Conservation (phyloP, 257 asterid genomes). For the Hygrophila difformis region DNA sequence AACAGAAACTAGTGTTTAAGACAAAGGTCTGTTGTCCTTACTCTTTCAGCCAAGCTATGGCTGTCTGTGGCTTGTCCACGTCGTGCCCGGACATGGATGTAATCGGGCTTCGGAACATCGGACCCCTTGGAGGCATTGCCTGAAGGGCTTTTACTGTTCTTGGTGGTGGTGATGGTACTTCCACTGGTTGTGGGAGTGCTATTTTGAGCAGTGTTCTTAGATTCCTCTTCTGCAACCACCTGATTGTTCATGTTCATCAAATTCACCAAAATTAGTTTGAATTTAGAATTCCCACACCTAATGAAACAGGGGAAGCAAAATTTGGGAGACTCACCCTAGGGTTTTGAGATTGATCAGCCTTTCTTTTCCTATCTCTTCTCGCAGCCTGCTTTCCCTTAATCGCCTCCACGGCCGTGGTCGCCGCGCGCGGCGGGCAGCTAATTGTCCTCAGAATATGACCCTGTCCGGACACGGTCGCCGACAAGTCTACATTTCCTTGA, state of each 20-base stretch:
- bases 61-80: slow-evolving; percentile 98
- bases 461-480: no score
- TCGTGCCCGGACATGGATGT: slow-evolving; percentile 92
- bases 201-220: slow-evolving; percentile 42
- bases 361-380: slow-evolving; percentile 47
- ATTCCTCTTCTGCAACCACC: slow-evolving; percentile 26
- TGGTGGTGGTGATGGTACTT: no score
- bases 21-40: slow-evolving; percentile 18
- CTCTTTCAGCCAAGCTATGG: slow-evolving; percentile 97
- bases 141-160: no score
- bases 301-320: neutral
- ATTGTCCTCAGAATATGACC: slow-evolving; percentile 47
- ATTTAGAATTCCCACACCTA: no score
- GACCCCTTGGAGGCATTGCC: slow-evolving; percentile 39
- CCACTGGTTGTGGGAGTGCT: slow-evolving; percentile 4
- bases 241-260: neutral
- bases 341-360: slow-evolving; percentile 34
- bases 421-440: slow-evolving; percentile 50
- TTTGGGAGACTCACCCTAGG: slow-evolving; percentile 31
- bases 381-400: slow-evolving; percentile 22
- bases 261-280: no score
- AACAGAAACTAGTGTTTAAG: no score
- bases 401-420: slow-evolving; percentile 23
- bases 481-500: no score
- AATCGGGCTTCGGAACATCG: slow-evolving; percentile 59